Evolutionary conservation across 495 filamentous ascomycete species (phyloP), one percentile per base, ranked within the genome.

Genomic region (Xylaria longipes): DNA sequence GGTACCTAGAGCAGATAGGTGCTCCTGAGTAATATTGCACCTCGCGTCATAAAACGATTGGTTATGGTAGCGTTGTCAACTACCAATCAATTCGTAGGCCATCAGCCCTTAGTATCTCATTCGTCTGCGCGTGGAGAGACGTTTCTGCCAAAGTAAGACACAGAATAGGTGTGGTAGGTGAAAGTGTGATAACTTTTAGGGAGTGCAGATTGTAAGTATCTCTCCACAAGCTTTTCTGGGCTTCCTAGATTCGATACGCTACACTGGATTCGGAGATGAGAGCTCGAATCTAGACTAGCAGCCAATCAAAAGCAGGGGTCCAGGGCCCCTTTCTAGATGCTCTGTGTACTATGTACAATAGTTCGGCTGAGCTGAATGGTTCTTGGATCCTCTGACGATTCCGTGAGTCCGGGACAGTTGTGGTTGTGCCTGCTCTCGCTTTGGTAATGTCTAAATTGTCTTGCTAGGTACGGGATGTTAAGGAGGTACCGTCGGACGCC

Each of bases 191-290:
- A 48, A 31, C 56, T 60, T 20, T 48, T 48, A 2, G 35, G 12
- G 14, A 58, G 50, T 68, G 65, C 50, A 68, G 39, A 57, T 43
- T 17, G 33, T n/a, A n/a, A n/a, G n/a, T 39, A 31, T 43, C 11
- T 50, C 65, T 43, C 45, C 22, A 56, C 22, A 17, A 68, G 45
- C n/a, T 12, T 56, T 54, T 57, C 27, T 17, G 48, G 65, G 29
- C 33, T 68, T 25, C 58, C 33, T 45, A 29, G 52, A 56, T 7
- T 56, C 14, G 52, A 37, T 52, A n/a, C 43, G 25, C 65, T 57
- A 60, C 35, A 35, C 66, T 69, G 66, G 14, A 69, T 69, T 61
- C 39, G 66, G 66, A 69, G 43, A 58, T 69, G 56, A 58, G 37
- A 60, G 27, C 43, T n/a, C 41, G 20, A 60, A 60, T 60, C 33